Conservation (phyloP, 371 early-diverging fungal genomes). For the Mucor ambiguus region DNA sequence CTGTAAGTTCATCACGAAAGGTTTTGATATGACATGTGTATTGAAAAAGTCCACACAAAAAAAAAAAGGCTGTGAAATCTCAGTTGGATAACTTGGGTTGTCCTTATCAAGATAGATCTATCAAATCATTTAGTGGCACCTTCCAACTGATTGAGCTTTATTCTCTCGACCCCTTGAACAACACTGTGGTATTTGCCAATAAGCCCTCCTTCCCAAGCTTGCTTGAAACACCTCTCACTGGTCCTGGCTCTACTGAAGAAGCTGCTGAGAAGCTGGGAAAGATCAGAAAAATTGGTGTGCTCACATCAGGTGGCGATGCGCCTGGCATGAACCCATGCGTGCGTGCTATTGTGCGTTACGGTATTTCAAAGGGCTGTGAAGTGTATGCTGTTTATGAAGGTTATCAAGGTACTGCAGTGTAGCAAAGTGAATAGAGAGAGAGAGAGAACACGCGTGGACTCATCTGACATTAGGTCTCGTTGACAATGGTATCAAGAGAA, state of each 20-base stretch:
- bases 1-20: constrained; percentile 12
- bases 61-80: constrained; percentile 14
- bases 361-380: constrained; percentile 81
- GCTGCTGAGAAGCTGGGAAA: constrained; percentile 12
- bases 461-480: constrained; percentile 85
- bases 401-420: constrained; percentile 76
- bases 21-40: not conserved
- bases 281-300: constrained; percentile 76
- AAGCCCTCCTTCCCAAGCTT: constrained; percentile 37
- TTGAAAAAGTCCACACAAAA: not conserved
- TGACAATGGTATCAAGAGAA: constrained; percentile 81
- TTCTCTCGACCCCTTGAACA: constrained; percentile 69
- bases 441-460: not conserved
- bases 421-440: not conserved
- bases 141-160: constrained; percentile 30
- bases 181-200: constrained; percentile 67
- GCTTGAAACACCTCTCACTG: constrained; percentile 19
- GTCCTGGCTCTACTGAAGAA: constrained; percentile 21
- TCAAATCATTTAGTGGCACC: constrained; percentile 31
- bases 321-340: constrained; percentile 99
- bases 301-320: constrained; percentile 99
- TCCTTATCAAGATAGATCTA: constrained; percentile 30
- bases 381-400: constrained; percentile 96
- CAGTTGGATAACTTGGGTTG: constrained; percentile 19
- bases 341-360: constrained; percentile 90